Percentiles rank a stretch among this genome's conserved stretches.
phyloP scores from a whole-genome alignment of 2,329 filamentous ascomycete genomes.

The Cladosporium sp. region DNA sequence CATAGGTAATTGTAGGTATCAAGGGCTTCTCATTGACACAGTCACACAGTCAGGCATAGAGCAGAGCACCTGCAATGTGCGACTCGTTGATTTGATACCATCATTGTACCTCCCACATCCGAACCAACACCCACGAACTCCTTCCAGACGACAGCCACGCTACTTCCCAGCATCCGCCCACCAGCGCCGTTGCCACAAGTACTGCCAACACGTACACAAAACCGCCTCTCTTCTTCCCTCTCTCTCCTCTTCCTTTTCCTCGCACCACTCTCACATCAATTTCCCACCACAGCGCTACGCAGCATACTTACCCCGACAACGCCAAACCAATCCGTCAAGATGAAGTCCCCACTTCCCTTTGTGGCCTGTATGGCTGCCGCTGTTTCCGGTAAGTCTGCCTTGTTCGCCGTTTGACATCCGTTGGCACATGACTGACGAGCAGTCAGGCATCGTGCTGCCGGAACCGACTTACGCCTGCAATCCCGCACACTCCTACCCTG shows the following conservation, averaged over 20 bases:
- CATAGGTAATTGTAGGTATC: too few relatives aligned
- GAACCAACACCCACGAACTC: neutral
- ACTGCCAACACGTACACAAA: neutral
- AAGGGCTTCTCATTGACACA: too few relatives aligned
- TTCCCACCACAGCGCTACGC: conserved; percentile 8
- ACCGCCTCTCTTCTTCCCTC: neutral
- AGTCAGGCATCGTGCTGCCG: neutral
- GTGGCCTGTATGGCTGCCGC: neutral
- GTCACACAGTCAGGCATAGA: too few relatives aligned
- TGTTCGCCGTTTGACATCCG: neutral
- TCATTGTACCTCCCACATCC: neutral
- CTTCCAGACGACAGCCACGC: neutral
- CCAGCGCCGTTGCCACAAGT: neutral
- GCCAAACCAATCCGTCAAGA: neutral
- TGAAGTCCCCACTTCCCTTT: neutral
- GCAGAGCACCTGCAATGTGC: too few relatives aligned
- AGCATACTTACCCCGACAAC: conserved; percentile 1
- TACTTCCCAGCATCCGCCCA: neutral
- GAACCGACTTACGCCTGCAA: neutral
- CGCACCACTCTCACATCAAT: conserved; percentile 5
- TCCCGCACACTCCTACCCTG: neutral
- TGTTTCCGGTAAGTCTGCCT: neutral
- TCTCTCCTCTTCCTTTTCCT: neutral
- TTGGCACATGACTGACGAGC: neutral
- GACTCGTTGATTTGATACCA: too few relatives aligned